Evolutionary conservation across 805 yeast species (phyloP).

Genomic region (Saturnispora hagleri): DNA sequence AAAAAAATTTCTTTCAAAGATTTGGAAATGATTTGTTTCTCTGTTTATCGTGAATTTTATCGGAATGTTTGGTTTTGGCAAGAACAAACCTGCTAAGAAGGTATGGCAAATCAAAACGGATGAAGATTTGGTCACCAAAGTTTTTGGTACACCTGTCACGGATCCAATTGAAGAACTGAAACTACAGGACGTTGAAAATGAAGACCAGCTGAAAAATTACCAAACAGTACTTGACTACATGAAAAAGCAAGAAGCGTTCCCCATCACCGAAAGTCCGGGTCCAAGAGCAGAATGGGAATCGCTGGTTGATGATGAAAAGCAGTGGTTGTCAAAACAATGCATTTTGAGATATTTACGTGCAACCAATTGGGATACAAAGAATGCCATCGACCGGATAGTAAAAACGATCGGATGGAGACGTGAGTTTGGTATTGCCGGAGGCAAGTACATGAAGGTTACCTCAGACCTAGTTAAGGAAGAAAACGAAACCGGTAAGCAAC

Average conservation of each 20-base stretch:
- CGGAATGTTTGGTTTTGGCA: conserved; percentile 25
- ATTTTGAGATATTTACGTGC: conserved; percentile 84
- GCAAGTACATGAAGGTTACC: conserved; percentile 40
- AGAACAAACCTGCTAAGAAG: conserved; percentile 14
- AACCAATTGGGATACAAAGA: conserved; percentile 72
- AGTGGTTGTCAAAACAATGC: conserved; percentile 92
- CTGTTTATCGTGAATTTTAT: not conserved
- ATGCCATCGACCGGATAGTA: conserved; percentile 63
- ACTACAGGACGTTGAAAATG: conserved; percentile 27
- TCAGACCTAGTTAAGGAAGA: conserved; percentile 50
- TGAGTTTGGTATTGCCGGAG: conserved; percentile 66
- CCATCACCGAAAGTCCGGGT: conserved; percentile 36
- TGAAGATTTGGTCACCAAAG: conserved; percentile 25
- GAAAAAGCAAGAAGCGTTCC: conserved; percentile 37
- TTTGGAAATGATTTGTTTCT: not conserved
- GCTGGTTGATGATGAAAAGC: conserved; percentile 48
- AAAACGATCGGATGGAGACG: conserved; percentile 87
- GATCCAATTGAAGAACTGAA: conserved; percentile 36
- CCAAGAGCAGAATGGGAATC: conserved; percentile 29
- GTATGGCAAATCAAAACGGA: conserved; percentile 23
- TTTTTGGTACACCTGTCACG: conserved; percentile 47
- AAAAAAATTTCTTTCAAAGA: not conserved
- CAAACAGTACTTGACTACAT: conserved; percentile 51
- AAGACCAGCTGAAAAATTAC: conserved; percentile 52
- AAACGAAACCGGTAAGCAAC: conserved; percentile 87